Conservation (phyloP, 352 stramenopile genomes). For the Phytophthora vignae region DNA sequence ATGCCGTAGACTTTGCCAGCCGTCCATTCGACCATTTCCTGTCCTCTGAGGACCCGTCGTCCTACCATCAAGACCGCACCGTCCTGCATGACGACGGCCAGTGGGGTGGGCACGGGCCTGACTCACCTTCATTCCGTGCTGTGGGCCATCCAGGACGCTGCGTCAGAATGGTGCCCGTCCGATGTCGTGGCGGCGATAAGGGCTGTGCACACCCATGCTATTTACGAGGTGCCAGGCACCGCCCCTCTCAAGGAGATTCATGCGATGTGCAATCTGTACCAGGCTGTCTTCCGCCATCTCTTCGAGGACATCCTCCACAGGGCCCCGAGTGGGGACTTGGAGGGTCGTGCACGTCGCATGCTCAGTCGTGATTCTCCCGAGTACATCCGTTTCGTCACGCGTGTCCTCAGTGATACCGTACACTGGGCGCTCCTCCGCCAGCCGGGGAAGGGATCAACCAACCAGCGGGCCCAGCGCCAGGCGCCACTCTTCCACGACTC, state of each 20-base stretch:
- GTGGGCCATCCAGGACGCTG: neutral
- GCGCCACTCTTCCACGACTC: neutral
- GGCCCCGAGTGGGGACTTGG: neutral
- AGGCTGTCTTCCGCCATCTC: neutral
- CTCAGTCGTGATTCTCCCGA: slow-evolving; percentile 6
- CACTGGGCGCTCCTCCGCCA: neutral
- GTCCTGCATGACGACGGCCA: slow-evolving; percentile 15
- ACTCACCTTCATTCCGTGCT: neutral
- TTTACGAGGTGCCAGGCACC: neutral
- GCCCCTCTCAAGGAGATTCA: neutral
- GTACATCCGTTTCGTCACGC: neutral
- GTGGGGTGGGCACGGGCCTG: slow-evolving; percentile 4
- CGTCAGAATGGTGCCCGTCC: neutral
- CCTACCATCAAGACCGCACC: slow-evolving; percentile 1
- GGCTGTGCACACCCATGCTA: neutral
- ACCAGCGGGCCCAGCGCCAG: neutral
- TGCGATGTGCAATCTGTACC: neutral
- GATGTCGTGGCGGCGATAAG: neutral
- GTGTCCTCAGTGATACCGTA: neutral
- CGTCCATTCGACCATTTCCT: slow-evolving; percentile 11
- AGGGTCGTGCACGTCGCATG: neutral
- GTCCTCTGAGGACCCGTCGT: neutral
- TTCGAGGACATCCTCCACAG: neutral
- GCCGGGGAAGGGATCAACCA: neutral
- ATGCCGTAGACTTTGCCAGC: slow-evolving; percentile 2